Evolutionary conservation across 768 basidiomycete species (phyloP), one percentile per base, ranked within the genome.

Genomic region (Gloeopeniophorella convolvens): DNA sequence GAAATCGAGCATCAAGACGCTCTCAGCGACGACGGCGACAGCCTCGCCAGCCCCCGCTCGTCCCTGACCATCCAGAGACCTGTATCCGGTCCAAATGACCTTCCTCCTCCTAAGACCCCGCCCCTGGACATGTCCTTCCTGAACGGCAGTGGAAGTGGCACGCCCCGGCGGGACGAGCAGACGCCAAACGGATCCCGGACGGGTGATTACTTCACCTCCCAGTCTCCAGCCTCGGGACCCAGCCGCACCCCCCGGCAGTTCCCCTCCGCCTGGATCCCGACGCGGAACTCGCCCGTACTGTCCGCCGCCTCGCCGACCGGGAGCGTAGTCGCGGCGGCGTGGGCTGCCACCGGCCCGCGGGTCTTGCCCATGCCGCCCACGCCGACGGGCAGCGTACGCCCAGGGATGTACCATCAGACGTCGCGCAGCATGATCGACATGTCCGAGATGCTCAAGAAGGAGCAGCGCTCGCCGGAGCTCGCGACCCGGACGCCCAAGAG

Each of bases 171-270:
- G 32, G 56, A 51, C 13, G 50, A 58, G 21, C 48, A 41, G 36
- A 59, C 57, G 30, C 51, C 48, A 9, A 33, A 31, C 40, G 21
- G 23, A 42, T 13, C 23, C 26, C 42, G 27, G 11, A 36, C 11
- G 45, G 16, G 27, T 9, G 67, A 67, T 51, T 68, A 68, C 56
- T 68, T 68, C 57, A 44, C 59, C 4, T 59, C 61, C 1, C 59
- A 59, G 51, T n/a, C 20, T 3, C 46, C 40, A 4, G 50, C 55
- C 16, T 32, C 42, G 16, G 32, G 50, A 5, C 5, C 24, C 10
- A 55, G 26, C 20, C 31, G 32, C 7, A 31, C 41, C 9, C 45
- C 44, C n/a, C 44, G 18, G n/a, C 37, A 26, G 18, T 24, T 35
- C 27, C 27, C 28, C n/a, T 5, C 43, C 33, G 20, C 30, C 27